Evolutionary conservation across 1,284 basidiomycete species (phyloP), one percentile per base, ranked within the genome.

Genomic region (Sanguinoderma infundibulare): DNA sequence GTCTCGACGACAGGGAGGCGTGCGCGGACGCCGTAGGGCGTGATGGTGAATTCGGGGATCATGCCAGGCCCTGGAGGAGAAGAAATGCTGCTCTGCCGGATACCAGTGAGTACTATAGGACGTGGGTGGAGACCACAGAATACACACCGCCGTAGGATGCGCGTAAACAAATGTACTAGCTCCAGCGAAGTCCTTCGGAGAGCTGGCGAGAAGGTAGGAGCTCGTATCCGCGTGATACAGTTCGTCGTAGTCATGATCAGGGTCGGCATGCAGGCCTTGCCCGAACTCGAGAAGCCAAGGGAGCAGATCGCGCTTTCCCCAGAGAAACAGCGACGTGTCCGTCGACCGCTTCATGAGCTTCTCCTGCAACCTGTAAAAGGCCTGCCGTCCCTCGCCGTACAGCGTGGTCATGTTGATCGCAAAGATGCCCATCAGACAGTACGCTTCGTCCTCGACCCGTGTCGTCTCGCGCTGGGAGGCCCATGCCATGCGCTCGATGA

Each of bases 401-500:
- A 63, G 38, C 0, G 58, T 57, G 9, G 62, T 55, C 58, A 63
- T 63, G 47, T 53, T 54, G 35, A 63, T 46, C 1, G 36, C 52
- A 26, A 63, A 63, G 46, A 63, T 50, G 14, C 62, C 62, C 55
- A 63, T 57, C 26, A 63, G 49, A 17, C 50, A 55, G 40, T 63
- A 63, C 17, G 62, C 62, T 26, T 39, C 52, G 52, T 63, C 62
- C 30, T 63, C 62, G 5, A 32, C n/a, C 5, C 62, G 54, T 39
- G 59, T 57, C 26, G 62, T 60, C 28, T 51, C 24, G 17, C 62
- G 55, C 20, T 26, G 2, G 14, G 58, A 36, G 6, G 62, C 62
- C 62, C 62, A 63, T 26, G 62, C 46, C 62, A 63, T 63, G 17
- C 62, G 42, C 26, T 55, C 54, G 26, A 57, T 57, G 35, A 63